phyloP scores from a whole-genome alignment of 2,329 filamentous ascomycete genomes.

The Epichloe coenophiala region DNA sequence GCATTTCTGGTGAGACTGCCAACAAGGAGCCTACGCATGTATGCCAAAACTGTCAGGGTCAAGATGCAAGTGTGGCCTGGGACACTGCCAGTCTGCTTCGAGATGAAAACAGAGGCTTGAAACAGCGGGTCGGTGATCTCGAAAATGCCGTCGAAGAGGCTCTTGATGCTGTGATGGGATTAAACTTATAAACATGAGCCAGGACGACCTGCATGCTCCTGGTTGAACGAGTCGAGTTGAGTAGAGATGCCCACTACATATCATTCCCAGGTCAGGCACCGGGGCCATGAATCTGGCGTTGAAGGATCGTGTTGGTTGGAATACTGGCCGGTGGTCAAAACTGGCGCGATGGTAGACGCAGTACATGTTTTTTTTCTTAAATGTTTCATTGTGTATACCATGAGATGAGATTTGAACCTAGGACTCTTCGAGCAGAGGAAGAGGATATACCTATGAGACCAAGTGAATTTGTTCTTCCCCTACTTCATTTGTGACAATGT shows the following conservation, averaged over 20 bases:
- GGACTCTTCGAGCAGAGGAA: background rate
- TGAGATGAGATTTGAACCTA: background rate
- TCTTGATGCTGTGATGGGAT: conserved; percentile 43
- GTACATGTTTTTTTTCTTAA: background rate
- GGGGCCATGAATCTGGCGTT: background rate
- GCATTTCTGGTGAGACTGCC: conserved; percentile 24
- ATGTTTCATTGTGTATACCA: background rate
- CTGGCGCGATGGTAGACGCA: background rate
- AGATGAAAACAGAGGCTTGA: conserved; percentile 49
- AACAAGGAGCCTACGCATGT: conserved; percentile 12
- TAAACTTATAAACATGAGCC: conserved; percentile 12
- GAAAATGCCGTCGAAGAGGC: conserved; percentile 48
- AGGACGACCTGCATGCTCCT: background rate
- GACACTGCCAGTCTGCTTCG: conserved; percentile 48
- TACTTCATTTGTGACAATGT: too few relatives aligned
- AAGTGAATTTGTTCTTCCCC: too few relatives aligned
- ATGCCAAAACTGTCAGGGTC: conserved; percentile 45
- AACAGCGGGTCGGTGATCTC: conserved; percentile 43
- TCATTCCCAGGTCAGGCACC: background rate
- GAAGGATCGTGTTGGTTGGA: background rate
- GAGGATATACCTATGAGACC: too few relatives aligned
- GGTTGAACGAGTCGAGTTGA: background rate
- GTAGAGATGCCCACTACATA: background rate
- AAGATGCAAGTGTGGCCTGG: conserved; percentile 48
- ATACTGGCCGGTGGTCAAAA: background rate